These are phyloP conservation scores for Phytophthora megakarya DNA, from an alignment of 352 stramenopile species.

Conservation along the genomic window DNA sequence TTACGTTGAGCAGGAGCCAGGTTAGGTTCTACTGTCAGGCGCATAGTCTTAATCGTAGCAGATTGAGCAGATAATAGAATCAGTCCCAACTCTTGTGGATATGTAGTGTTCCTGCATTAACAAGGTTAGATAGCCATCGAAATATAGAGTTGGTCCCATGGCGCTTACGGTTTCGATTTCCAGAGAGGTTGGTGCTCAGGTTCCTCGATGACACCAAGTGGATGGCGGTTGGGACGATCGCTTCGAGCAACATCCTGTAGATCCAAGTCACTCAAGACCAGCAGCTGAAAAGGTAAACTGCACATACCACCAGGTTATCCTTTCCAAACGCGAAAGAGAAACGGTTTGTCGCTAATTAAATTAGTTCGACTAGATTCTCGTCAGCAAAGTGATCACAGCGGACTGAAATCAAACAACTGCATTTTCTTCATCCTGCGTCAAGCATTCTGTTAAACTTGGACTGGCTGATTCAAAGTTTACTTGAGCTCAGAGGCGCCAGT, in stretches of 20 bases:
- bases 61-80: slow-evolving; percentile 32
- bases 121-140: neutral
- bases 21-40: slow-evolving; percentile 3
- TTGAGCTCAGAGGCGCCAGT: slow-evolving; percentile 76
- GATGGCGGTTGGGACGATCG: slow-evolving; percentile 4
- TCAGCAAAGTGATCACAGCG: neutral
- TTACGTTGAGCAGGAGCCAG: slow-evolving; percentile 25
- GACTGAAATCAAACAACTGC: slow-evolving; percentile 1
- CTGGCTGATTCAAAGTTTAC: slow-evolving; percentile 34
- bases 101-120: slow-evolving; percentile 10
- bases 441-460: slow-evolving; percentile 7
- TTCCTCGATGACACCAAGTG: slow-evolving; percentile 23
- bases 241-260: slow-evolving; percentile 14
- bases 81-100: slow-evolving; percentile 39
- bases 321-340: no score
- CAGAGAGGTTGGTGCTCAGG: slow-evolving; percentile 11
- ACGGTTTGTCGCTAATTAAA: slow-evolving; percentile 8
- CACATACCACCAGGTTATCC: slow-evolving; percentile 17
- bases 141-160: neutral
- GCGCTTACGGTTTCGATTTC: slow-evolving; percentile 30
- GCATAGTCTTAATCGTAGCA: slow-evolving; percentile 15
- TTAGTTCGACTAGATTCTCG: neutral
- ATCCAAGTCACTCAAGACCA: slow-evolving; percentile 33
- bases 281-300: slow-evolving; percentile 32
- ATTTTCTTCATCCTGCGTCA: slow-evolving; percentile 19